Percentiles rank a stretch among this genome's conserved stretches.
Conservation (phyloP, 345 rosid genomes). For the Eucalyptus camaldulensis region DNA sequence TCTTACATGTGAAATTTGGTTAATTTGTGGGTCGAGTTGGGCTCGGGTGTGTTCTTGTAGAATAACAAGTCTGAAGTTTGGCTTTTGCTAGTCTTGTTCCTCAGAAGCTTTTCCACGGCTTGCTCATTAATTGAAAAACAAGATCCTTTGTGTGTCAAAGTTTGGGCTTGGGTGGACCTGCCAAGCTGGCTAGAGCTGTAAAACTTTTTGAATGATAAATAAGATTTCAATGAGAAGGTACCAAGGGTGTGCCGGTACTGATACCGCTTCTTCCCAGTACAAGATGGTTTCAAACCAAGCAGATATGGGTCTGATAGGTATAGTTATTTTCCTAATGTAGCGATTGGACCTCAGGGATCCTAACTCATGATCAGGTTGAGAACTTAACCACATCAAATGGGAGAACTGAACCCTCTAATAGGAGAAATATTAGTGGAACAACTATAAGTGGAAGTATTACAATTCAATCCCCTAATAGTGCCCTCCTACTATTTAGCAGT, state of each 20-base stretch:
- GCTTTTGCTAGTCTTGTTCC: not conserved
- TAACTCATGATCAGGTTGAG: not conserved
- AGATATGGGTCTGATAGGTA: not conserved
- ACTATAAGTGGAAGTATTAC: not conserved
- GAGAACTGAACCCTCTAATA: not conserved
- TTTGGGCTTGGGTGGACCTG: not conserved
- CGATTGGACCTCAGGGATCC: not conserved
- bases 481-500: not conserved
- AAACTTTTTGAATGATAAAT: not conserved
- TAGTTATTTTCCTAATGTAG: not conserved
- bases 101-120: not conserved
- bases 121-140: not conserved
- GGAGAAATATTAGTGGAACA: not conserved
- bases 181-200: not conserved
- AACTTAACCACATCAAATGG: not conserved
- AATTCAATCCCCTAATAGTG: not conserved
- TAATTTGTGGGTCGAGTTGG: not conserved
- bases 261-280: not conserved
- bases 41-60: not conserved
- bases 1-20: not conserved
- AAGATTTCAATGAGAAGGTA: not conserved
- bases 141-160: not conserved
- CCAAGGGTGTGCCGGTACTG: not conserved
- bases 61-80: not conserved
- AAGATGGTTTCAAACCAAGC: not conserved